Base-by-base conservation (phyloP, 345 rosid species). In the Eucalyptus fibrosa region DNA sequence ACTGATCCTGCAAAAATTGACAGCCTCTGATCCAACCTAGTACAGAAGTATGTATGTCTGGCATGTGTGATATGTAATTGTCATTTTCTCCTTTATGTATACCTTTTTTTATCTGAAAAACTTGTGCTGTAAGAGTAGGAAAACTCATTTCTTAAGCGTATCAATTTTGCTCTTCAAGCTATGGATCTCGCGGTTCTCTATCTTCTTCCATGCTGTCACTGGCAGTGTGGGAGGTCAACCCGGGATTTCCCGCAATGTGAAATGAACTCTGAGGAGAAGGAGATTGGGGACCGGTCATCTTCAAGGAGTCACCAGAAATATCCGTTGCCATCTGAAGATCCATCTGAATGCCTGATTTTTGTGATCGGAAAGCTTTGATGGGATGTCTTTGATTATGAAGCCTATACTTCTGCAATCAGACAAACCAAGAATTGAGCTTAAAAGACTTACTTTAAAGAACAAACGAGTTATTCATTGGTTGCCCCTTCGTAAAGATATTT, bases 241-340 rank as follows among this genome's bases (percentile, higher is more conserved):
- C 90, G 7, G 95, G 94, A 88, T 93, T 92, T 87, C 92, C 91
- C n/a, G 91, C 93, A 88, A 96, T 90, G 88, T 96, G 97, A 88
- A 98, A 93, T 50, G 98, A 99, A 65, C 98, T 97, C 89, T 96
- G 96, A 37, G 99, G 97, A 55, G 99, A 96, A 72, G 92, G 93
- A 5, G 97, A 96, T 37, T 95, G 94, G 32, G 95, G 92, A 90
- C 93, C 90, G 89, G 94, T 92, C 59, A 90, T 94, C 91, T 93
- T 97, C 34, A 93, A 88, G 86, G 95, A 91, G 34, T 92, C 95
- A 90, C 93, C 92, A 53, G 90, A 92, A 60, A 92, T 96, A 88
- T 95, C 94, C 90, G 28, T 77, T 37, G 95, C 87, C 91, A 92
- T 91, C 96, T 96, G 95, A 89, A 95, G 91, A 44, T 90, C 93